Percentiles rank a stretch among this genome's conserved stretches.
Conservation (phyloP, 352 stramenopile species). For the Aphanomyces astaci region DNA sequence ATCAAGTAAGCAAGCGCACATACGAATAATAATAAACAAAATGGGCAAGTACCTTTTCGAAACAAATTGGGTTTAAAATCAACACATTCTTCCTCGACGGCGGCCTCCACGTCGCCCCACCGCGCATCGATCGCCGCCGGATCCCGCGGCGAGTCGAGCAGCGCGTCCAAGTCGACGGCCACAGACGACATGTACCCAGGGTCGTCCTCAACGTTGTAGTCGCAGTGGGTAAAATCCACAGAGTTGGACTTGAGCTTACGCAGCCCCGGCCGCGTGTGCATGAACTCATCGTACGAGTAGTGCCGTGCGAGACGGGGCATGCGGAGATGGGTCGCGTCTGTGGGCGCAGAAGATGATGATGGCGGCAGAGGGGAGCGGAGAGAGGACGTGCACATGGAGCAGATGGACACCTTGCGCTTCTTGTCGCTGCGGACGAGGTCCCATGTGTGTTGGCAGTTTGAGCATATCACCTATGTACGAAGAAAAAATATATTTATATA, state of each 20-base stretch:
- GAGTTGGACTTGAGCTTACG: constrained; percentile 20
- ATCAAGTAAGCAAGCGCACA: neutral
- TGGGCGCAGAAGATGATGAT: neutral
- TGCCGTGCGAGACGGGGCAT: constrained; percentile 10
- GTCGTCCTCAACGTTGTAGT: constrained; percentile 20
- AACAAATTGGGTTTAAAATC: constrained; percentile 81
- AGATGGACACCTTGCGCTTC: constrained; percentile 23
- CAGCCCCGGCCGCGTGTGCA: neutral
- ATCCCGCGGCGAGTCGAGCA: constrained; percentile 58
- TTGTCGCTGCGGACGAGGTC: constrained; percentile 10
- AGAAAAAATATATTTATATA: neutral
- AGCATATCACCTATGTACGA: constrained; percentile 5
- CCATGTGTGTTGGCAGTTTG: constrained; percentile 20
- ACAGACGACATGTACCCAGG: constrained; percentile 6
- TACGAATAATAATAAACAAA: neutral
- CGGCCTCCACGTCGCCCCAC: constrained; percentile 74
- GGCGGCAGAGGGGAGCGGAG: neutral
- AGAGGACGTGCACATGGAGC: constrained; percentile 18
- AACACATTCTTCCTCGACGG: constrained; percentile 74
- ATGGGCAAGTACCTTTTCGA: constrained; percentile 43
- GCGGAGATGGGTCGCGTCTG: neutral
- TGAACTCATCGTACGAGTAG: constrained; percentile 24
- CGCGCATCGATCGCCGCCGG: constrained; percentile 63
- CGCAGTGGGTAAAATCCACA: constrained; percentile 9
- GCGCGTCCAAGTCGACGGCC: constrained; percentile 58